Percentiles rank a stretch among this genome's conserved stretches.
phyloP scores from a whole-genome alignment of 2,329 filamentous ascomycete species.

The Phaeosphaeria sp. region DNA sequence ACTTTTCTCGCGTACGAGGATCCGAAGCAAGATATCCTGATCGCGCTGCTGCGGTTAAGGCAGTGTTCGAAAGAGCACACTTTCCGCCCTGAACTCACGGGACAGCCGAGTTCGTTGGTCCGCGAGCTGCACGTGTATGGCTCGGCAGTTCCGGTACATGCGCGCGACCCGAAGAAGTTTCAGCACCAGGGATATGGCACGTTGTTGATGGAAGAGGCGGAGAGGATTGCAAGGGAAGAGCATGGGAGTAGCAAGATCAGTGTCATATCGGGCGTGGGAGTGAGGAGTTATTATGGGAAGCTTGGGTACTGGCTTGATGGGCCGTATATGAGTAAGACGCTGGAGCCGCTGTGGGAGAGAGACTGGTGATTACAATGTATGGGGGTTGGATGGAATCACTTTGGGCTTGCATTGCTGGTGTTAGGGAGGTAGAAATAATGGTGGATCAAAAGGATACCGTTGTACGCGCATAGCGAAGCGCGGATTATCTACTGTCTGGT shows the following conservation, averaged over 20 bases:
- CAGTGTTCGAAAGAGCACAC: conserved; percentile 94
- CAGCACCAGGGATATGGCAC: conserved; percentile 98
- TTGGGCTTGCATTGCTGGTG: neutral
- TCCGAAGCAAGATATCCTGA: conserved; percentile 96
- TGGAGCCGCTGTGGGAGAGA: conserved; percentile 44
- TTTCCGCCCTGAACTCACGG: conserved; percentile 83
- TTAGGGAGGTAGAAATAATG: neutral
- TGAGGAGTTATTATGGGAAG: conserved; percentile 92
- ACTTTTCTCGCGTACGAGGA: conserved; percentile 98
- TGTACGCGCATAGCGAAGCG: neutral
- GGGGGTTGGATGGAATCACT: neutral
- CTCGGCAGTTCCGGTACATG: conserved; percentile 95
- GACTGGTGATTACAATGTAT: conserved; percentile 22
- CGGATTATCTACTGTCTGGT: neutral
- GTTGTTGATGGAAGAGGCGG: conserved; percentile 95
- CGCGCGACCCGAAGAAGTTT: conserved; percentile 92
- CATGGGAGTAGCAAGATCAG: conserved; percentile 94
- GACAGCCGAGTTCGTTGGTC: conserved; percentile 89
- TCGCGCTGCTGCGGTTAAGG: conserved; percentile 84
- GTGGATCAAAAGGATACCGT: neutral
- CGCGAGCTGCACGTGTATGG: conserved; percentile 97
- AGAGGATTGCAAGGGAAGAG: conserved; percentile 91
- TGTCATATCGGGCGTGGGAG: conserved; percentile 97
- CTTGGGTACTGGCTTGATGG: conserved; percentile 94
- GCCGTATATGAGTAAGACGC: conserved; percentile 65